Evolutionary conservation across 2,329 filamentous ascomycete genomes (phyloP).

Genomic region (Mollisiaceae sp.): DNA sequence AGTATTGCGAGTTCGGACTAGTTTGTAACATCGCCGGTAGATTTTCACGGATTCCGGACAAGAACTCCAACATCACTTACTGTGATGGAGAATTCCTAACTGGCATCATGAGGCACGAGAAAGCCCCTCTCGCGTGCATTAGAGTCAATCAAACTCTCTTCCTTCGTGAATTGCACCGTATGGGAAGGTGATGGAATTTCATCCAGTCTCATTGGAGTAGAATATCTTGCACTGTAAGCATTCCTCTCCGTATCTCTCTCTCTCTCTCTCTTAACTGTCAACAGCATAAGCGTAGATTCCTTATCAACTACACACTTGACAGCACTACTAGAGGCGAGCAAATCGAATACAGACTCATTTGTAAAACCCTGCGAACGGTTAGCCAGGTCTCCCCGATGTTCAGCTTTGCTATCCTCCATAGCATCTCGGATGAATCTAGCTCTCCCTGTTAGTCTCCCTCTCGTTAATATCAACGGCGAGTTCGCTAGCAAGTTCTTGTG

Average conservation of each 20-base stretch:
- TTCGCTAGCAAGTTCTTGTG: constrained; percentile 28
- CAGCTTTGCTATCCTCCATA: constrained; percentile 51
- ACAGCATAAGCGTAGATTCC: constrained; percentile 20
- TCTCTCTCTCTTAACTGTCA: constrained; percentile 5
- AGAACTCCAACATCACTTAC: constrained; percentile 52
- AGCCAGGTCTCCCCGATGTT: constrained; percentile 51
- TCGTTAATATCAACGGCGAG: constrained; percentile 39
- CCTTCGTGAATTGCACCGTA: constrained; percentile 48
- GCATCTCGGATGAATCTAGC: constrained; percentile 42
- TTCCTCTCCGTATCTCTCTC: background rate
- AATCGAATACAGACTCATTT: constrained; percentile 52
- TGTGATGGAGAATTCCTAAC: constrained; percentile 49
- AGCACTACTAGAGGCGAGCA: background rate
- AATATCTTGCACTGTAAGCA: constrained; percentile 50
- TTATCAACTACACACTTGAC: constrained; percentile 13
- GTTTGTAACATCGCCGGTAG: constrained; percentile 36
- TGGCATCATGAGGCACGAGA: constrained; percentile 44
- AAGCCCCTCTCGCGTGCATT: constrained; percentile 52
- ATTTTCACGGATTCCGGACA: constrained; percentile 45
- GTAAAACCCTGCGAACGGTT: constrained; percentile 53
- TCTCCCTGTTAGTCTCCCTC: constrained; percentile 55
- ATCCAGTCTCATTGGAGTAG: constrained; percentile 56
- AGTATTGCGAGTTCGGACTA: constrained; percentile 27
- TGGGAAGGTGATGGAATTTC: constrained; percentile 52
- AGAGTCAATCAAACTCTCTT: constrained; percentile 52